Evolutionary conservation across 139 green algal genomes (phyloP).

Genomic region (Chlorella sp.): DNA sequence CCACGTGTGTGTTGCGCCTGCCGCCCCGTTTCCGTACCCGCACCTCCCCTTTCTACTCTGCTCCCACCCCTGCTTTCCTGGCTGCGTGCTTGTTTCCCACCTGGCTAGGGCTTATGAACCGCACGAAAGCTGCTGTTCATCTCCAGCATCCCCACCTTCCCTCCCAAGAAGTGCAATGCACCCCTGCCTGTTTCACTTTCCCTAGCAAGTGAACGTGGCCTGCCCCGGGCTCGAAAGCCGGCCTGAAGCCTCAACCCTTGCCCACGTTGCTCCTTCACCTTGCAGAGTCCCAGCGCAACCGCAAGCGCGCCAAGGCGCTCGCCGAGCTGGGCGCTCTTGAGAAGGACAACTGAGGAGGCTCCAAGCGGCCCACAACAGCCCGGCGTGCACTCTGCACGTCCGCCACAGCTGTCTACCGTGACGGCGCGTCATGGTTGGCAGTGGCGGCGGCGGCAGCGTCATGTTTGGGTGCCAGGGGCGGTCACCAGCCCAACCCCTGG

Average conservation of each 20-base stretch:
- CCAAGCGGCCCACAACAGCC: neutral
- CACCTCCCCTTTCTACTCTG: neutral
- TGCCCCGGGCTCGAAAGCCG: neutral
- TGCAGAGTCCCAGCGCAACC: conserved; percentile 20
- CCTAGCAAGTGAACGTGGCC: neutral
- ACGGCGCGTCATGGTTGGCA: too few species aligned
- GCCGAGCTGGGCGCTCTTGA: neutral
- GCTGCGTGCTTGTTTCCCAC: neutral
- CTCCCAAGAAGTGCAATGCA: neutral
- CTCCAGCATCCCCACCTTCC: neutral
- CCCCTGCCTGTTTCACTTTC: neutral
- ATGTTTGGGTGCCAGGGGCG: too few species aligned
- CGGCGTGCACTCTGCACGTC: too few species aligned
- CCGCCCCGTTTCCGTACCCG: neutral
- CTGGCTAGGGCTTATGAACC: neutral
- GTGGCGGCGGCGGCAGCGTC: too few species aligned
- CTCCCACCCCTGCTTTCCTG: neutral
- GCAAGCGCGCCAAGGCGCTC: conserved; percentile 22
- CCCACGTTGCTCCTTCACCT: too few species aligned
- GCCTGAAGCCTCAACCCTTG: neutral
- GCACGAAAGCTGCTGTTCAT: neutral
- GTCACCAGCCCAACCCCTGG: too few species aligned
- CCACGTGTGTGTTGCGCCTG: too few species aligned
- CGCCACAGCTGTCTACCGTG: too few species aligned
- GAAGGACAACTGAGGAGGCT: conserved; percentile 30